Percentiles rank a stretch among this genome's conserved stretches.
Conservation (phyloP, 2,329 filamentous ascomycete genomes). For the Trichoderma polysporum region DNA sequence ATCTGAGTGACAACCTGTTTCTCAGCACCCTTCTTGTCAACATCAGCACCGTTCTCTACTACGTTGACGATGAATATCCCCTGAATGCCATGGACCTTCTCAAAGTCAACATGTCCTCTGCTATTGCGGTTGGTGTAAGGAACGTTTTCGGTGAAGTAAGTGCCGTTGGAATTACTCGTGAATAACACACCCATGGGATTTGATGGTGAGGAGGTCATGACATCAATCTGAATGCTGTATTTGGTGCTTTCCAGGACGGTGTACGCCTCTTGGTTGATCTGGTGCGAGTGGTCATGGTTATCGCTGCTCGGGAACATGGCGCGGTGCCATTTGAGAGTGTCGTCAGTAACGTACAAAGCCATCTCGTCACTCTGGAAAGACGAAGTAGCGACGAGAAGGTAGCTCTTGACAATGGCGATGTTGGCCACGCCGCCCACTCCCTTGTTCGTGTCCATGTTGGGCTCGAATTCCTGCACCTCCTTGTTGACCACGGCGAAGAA, state of each 20-base stretch:
- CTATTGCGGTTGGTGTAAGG: constrained; percentile 86
- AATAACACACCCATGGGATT: constrained; percentile 83
- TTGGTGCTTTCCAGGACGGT: constrained; percentile 95
- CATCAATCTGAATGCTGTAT: constrained; percentile 96
- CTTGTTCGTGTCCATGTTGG: constrained; percentile 70
- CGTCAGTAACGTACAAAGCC: constrained; percentile 84
- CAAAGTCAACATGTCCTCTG: constrained; percentile 83
- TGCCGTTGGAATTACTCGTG: constrained; percentile 96
- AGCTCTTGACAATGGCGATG: constrained; percentile 81
- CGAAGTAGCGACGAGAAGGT: constrained; percentile 78
- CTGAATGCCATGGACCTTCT: constrained; percentile 88
- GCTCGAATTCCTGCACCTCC: constrained; percentile 66
- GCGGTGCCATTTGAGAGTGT: constrained; percentile 83
- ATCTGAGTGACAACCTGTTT: constrained; percentile 80
- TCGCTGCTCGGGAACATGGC: constrained; percentile 85
- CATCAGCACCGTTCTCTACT: constrained; percentile 81
- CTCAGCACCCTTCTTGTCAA: constrained; percentile 53
- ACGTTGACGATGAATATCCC: constrained; percentile 88
- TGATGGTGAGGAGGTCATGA: constrained; percentile 67
- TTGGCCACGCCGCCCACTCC: constrained; percentile 78
- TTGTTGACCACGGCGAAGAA: constrained; percentile 64
- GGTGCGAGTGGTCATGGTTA: constrained; percentile 66
- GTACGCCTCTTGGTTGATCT: constrained; percentile 78
- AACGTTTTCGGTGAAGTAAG: constrained; percentile 88
- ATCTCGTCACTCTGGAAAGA: constrained; percentile 83